A percentile compares a stretch with the other conserved stretches of the same genome.
Conservation (phyloP, 2,329 filamentous ascomycete species). For the Bipolaris cookei region DNA sequence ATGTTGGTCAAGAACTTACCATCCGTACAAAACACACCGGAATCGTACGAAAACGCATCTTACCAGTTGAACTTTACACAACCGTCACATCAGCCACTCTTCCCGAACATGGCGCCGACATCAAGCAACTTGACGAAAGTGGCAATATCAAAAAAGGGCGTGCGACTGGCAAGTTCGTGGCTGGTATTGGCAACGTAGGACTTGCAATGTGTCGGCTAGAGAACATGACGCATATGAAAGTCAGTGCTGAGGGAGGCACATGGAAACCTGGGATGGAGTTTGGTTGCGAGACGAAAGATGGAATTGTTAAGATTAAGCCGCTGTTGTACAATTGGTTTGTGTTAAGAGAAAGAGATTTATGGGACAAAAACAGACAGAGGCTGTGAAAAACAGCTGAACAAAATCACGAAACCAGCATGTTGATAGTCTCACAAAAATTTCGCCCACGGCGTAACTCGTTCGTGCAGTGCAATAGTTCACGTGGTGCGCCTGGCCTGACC, state of each 20-base stretch:
- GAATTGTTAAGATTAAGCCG: conserved; percentile 55
- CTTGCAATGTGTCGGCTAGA: conserved; percentile 86
- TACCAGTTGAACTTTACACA: conserved; percentile 77
- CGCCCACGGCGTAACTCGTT: no score
- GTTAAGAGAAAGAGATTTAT: conserved; percentile 45
- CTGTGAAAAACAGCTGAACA: conserved; percentile 6
- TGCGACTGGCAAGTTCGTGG: conserved; percentile 80
- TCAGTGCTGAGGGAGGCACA: conserved; percentile 70
- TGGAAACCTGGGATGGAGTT: conserved; percentile 65
- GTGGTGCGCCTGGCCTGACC: conserved; percentile 6
- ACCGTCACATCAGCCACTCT: conserved; percentile 32
- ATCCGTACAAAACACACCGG: conserved; percentile 94
- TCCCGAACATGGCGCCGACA: conserved; percentile 57
- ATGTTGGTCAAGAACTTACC: conserved; percentile 94
- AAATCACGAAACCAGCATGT: neutral
- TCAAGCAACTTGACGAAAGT: conserved; percentile 58
- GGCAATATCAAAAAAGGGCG: conserved; percentile 58
- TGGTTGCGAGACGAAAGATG: conserved; percentile 30
- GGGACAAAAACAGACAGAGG: conserved; percentile 36
- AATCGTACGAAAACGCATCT: conserved; percentile 86
- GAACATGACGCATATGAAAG: conserved; percentile 81
- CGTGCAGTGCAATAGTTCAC: neutral
- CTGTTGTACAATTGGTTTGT: conserved; percentile 81
- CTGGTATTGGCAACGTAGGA: conserved; percentile 82
- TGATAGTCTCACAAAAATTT: neutral